Percentiles rank a stretch among this genome's conserved stretches.
Conservation (phyloP, 1,139 yeast species). For the Candida dubliniensis region DNA sequence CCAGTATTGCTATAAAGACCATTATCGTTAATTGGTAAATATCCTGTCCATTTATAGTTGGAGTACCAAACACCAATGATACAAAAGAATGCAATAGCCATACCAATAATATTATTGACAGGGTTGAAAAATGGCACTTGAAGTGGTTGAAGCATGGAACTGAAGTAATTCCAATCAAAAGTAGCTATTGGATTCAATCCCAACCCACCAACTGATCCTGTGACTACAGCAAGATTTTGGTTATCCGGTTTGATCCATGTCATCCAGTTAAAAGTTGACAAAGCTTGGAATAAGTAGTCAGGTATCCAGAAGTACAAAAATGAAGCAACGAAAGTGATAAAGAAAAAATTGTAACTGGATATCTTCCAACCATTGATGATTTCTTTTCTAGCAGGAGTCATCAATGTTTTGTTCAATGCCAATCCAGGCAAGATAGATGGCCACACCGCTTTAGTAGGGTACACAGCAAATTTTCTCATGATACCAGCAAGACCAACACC, state of each 20-base stretch:
- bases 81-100: constrained; percentile 38
- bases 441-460: constrained; percentile 56
- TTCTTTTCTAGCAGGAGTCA: constrained; percentile 41
- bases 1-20: constrained; percentile 48
- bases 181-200: constrained; percentile 57
- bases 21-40: constrained; percentile 53
- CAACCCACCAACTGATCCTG: constrained; percentile 52
- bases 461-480: constrained; percentile 51
- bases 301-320: constrained; percentile 62
- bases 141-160: neutral
- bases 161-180: constrained; percentile 48
- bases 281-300: constrained; percentile 47
- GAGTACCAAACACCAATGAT: constrained; percentile 48
- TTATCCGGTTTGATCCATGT: constrained; percentile 63
- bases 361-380: constrained; percentile 53
- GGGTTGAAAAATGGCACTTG: constrained; percentile 46
- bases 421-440: constrained; percentile 53
- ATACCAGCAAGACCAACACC: constrained; percentile 66
- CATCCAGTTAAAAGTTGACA: constrained; percentile 60
- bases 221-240: constrained; percentile 51
- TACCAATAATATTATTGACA: constrained; percentile 40
- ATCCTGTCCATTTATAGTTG: constrained; percentile 51
- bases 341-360: constrained; percentile 49
- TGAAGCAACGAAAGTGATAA: constrained; percentile 31
- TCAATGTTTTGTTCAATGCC: constrained; percentile 53